Base-by-base conservation (phyloP, 2,329 filamentous ascomycete species). In the Claviceps maximensis region DNA sequence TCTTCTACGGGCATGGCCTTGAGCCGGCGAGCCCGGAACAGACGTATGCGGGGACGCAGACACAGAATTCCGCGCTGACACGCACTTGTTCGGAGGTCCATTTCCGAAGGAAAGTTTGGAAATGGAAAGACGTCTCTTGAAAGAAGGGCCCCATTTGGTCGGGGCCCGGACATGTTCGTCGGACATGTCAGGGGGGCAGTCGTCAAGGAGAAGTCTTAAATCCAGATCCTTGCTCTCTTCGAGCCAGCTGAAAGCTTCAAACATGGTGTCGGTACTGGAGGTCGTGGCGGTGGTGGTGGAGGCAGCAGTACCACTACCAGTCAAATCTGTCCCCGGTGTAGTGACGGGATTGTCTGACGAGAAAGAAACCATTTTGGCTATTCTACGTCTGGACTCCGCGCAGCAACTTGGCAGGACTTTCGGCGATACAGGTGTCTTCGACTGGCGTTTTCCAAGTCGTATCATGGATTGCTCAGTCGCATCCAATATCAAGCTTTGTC, bases 151-250 rank as follows among this genome's bases (percentile, higher is more conserved):
- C 51, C 73, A 67, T 56, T 75, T 75, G 57, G 64, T 70, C 65
- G 57, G 65, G 59, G 58, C 56, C 6, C 76, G 70, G 6, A 74
- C 63, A 23, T 76, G 69, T 33, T 77, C 74, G 17, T 25, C 19
- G 40, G 79, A 74, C 36, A 82, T 69, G 59, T 83, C 83, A 47
- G 77, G 72, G 61, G 86, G 83, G 61, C 87, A 86, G 62, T 87
- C 82, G 62, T 88, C 83, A 33, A 89, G 68, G 40, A 75, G 76
- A 40, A 90, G 73, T 46, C 78, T 74, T 25, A 84, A 66, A 60
- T 90, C 84, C 33, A 90, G 70, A 51, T 86, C 79, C 19, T 83
- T 78, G 51, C 87, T 82, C 54, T 87, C 83, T 31, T 89, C 84
- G 27, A 89, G 71, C 84, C 85, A 88, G 49, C 82, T 76, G 58